These are phyloP conservation scores for Penicillium occitanis DNA, from an alignment of 2,329 filamentous ascomycete species.

Conservation along the genomic window DNA sequence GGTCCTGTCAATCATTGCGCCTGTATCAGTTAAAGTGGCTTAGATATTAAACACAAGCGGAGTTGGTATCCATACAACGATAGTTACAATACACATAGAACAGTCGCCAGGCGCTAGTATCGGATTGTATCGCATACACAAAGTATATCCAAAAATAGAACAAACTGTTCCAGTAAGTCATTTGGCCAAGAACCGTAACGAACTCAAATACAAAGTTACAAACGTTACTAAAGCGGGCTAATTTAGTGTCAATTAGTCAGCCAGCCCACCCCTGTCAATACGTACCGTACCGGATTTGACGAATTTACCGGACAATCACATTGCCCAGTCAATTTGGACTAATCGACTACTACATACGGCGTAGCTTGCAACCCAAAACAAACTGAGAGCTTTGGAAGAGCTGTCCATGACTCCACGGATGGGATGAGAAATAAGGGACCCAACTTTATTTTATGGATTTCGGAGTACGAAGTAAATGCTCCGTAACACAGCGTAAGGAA, in stretches of 20 bases:
- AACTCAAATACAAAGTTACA: background rate
- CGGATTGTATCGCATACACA: background rate
- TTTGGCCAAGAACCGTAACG: background rate
- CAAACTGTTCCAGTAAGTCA: background rate
- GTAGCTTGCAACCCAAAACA: background rate
- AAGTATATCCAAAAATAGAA: conserved; percentile 1
- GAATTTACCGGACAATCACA: background rate
- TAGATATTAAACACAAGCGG: background rate
- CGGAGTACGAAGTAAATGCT: background rate
- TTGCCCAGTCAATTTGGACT: background rate
- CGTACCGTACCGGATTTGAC: background rate
- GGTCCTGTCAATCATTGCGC: background rate
- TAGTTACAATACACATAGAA: background rate
- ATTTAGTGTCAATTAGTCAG: background rate
- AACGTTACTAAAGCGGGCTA: background rate
- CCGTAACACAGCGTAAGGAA: background rate
- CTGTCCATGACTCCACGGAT: background rate
- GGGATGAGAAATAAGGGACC: background rate
- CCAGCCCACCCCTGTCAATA: background rate
- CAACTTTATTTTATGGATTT: background rate
- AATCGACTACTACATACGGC: background rate
- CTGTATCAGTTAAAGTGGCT: conserved; percentile 1
- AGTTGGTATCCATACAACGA: background rate
- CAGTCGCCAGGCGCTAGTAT: background rate
- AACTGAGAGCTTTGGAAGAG: background rate